Percentiles rank a stretch among this genome's conserved stretches.
These are phyloP conservation scores for Lichtheimia corymbifera DNA, from an alignment of 371 early-diverging fungal genomes.

Conservation along the genomic window DNA sequence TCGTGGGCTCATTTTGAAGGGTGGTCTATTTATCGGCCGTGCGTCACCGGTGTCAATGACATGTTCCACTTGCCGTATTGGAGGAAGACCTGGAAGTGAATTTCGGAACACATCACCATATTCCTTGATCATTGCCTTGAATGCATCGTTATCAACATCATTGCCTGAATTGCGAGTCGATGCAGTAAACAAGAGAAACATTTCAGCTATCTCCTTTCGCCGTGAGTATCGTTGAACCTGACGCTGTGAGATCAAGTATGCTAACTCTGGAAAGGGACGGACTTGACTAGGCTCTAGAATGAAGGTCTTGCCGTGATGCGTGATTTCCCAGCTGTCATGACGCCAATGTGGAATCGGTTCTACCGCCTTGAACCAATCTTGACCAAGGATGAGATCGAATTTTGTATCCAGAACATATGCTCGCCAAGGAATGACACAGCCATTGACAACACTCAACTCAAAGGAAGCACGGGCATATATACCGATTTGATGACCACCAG, in stretches of 20 bases:
- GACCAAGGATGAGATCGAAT: no score
- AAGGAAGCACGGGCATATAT: background rate
- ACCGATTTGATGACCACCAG: conserved; percentile 9
- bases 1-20: conserved; percentile 17
- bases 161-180: background rate
- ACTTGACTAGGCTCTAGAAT: background rate
- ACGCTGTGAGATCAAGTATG: conserved; percentile 7
- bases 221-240: background rate
- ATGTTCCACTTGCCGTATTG: conserved; percentile 9
- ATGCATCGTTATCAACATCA: no score
- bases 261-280: background rate
- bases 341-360: conserved; percentile 5
- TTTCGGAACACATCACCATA: no score
- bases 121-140: no score
- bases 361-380: no score
- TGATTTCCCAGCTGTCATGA: conserved; percentile 4
- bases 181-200: background rate
- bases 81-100: no score
- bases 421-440: no score
- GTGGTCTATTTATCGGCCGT: conserved; percentile 8
- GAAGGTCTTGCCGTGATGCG: background rate
- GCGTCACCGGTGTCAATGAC: conserved; percentile 14
- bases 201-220: background rate
- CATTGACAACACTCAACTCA: no score
- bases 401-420: no score